Evolutionary conservation across 495 filamentous ascomycete species (phyloP).

Genomic region (Pseudevernia furfuracea): DNA sequence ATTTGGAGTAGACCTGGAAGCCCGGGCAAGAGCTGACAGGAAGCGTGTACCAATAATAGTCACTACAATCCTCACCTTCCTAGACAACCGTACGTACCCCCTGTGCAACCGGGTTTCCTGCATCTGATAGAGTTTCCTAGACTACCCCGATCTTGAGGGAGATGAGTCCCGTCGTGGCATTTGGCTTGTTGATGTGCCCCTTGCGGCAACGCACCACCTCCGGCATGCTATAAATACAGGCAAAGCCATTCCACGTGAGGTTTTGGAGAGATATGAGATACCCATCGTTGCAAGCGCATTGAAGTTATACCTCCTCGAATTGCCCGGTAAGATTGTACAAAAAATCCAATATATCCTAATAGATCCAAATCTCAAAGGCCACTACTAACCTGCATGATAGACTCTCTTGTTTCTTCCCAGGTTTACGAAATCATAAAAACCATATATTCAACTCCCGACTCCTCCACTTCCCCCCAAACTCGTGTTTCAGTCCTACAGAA

Average conservation of each 20-base stretch:
- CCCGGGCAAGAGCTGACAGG: conserved; percentile 80
- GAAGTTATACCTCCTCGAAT: conserved; percentile 92
- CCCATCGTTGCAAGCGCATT: conserved; percentile 87
- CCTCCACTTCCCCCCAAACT: conserved; percentile 61
- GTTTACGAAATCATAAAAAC: conserved; percentile 99
- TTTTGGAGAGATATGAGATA: conserved; percentile 79
- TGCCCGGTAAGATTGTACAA: conserved; percentile 57
- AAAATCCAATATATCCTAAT: background rate
- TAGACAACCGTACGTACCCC: conserved; percentile 66
- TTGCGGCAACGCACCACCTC: conserved; percentile 77
- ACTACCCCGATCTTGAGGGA: conserved; percentile 95
- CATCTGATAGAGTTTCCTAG: conserved; percentile 30
- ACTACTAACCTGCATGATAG: conserved; percentile 35
- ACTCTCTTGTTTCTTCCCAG: conserved; percentile 94
- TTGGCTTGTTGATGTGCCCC: conserved; percentile 87
- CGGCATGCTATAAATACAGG: conserved; percentile 79
- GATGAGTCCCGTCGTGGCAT: conserved; percentile 88
- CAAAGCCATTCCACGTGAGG: conserved; percentile 67
- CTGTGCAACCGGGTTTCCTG: conserved; percentile 20
- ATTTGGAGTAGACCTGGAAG: conserved; percentile 95
- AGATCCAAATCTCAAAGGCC: background rate
- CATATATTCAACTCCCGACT: conserved; percentile 56
- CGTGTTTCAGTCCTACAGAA: conserved; percentile 91
- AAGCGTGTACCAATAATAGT: conserved; percentile 93
- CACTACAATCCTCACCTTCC: conserved; percentile 84